phyloP scores from a whole-genome alignment of 2,329 filamentous ascomycete species.

The Ambrosiella beaveri region DNA sequence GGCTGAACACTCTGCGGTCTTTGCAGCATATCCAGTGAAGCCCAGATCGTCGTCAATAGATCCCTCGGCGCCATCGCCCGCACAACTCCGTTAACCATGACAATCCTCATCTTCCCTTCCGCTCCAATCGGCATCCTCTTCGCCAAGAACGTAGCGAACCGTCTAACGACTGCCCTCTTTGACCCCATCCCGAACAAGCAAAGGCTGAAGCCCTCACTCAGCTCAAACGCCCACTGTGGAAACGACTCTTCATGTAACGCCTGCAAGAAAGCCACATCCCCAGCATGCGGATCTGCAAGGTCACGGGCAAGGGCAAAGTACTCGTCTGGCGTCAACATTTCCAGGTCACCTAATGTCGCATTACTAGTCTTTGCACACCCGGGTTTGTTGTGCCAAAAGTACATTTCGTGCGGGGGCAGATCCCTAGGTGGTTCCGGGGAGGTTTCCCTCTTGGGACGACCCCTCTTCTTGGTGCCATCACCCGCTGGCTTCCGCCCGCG shows the following conservation, averaged over 20 bases:
- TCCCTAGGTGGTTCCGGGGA: constrained; percentile 68
- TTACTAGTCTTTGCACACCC: constrained; percentile 71
- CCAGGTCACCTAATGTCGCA: constrained; percentile 59
- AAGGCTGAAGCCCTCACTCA: constrained; percentile 70
- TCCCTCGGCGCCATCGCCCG: constrained; percentile 49
- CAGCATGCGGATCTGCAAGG: constrained; percentile 41
- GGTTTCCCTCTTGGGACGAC: constrained; percentile 32
- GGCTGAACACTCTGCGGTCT: constrained; percentile 44
- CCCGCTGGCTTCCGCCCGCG: constrained; percentile 15
- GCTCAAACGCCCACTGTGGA: constrained; percentile 82
- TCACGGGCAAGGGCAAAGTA: constrained; percentile 48
- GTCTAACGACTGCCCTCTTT: constrained; percentile 57
- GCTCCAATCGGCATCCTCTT: constrained; percentile 19
- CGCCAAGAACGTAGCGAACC: constrained; percentile 58
- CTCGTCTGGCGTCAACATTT: constrained; percentile 75
- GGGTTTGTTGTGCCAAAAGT: constrained; percentile 81
- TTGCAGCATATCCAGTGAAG: constrained; percentile 36
- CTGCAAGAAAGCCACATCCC: constrained; percentile 54
- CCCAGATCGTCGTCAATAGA: constrained; percentile 50
- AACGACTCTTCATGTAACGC: constrained; percentile 67
- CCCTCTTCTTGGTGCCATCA: constrained; percentile 16
- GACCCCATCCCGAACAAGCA: constrained; percentile 89
- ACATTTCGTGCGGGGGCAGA: constrained; percentile 74
- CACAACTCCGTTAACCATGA: constrained; percentile 76
- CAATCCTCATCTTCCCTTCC: constrained; percentile 37